Base-by-base conservation (phyloP, 2,329 filamentous ascomycete genomes). In the Bipolaris oryzae region DNA sequence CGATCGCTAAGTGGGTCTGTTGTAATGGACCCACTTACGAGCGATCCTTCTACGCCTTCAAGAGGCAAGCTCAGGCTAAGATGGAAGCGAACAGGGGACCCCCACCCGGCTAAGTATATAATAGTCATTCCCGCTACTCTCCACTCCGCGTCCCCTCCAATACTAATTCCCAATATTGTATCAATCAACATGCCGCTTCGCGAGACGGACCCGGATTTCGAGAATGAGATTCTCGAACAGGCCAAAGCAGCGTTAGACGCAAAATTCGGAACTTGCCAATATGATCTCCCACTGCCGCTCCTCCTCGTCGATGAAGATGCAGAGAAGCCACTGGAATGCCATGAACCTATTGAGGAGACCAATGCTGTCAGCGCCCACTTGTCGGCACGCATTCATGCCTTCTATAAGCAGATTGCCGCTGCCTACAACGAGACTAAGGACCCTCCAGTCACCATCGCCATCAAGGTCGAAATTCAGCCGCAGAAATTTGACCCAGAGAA, bases 321-420 rank as follows among this genome's bases (percentile, higher is more conserved):
- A 7, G 43, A 59, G 38, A 41, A 33, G 20, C 16, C 35, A 41
- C 35, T 61, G 6, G 38, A 41, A 15, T 61, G 56, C 49, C 42
- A 54, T 51, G 56, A 61, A 50, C 53, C 59, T 44, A 46, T 48
- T n/a, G 50, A 57, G 43, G 57, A 60, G 18, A 60, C 57, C 13
- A 47, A 37, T 7, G 57, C 53, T 39, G 33, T 60, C 38, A 60
- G 50, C 31, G 47, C 60, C 21, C 53, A 62, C 34, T 3, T 53
- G 3, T 57, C 57, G 1, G 21, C 16, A 47, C 60, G 60, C 57
- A 60, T 60, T 7, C 48, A 18, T 56, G 48, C 50, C 25, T 45
- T 53, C 18, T 61, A 62, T 23, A n/a, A 55, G 50, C 56, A 53
- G 18, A 33, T 45, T 7, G 53, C 43, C 16, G 45, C 50, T 15